Conservation (phyloP, 2,329 filamentous ascomycete genomes). For the Magnaporthiopsis incrustans region DNA sequence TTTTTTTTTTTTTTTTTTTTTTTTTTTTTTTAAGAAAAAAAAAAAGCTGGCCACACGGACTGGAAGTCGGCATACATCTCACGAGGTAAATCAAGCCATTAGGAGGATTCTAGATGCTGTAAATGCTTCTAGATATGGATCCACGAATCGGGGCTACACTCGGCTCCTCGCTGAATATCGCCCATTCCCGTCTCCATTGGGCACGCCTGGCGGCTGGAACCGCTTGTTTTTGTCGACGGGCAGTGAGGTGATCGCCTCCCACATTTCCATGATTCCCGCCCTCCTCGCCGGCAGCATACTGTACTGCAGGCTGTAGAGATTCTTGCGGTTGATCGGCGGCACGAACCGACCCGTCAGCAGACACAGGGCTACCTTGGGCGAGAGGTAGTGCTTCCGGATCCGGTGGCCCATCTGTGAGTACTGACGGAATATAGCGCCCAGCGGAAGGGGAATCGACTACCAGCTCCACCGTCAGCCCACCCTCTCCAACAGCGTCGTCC, state of each 20-base stretch:
- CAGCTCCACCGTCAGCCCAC: slow-evolving; percentile 7
- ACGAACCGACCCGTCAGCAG: slow-evolving; percentile 87
- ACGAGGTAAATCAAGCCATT: too few relatives aligned
- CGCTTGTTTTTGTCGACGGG: not conserved
- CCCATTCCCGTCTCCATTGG: not conserved
- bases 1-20: too few relatives aligned
- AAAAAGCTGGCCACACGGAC: too few relatives aligned
- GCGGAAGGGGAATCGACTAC: slow-evolving; percentile 79
- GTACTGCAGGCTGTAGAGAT: slow-evolving; percentile 93
- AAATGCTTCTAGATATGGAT: not conserved
- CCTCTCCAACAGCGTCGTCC: not conserved
- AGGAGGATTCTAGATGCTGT: not conserved
- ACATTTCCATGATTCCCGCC: slow-evolving; percentile 77
- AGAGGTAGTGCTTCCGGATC: slow-evolving; percentile 91
- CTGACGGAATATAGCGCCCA: slow-evolving; percentile 92
- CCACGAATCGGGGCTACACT: not conserved
- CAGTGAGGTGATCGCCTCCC: slow-evolving; percentile 52
- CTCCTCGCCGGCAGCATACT: slow-evolving; percentile 87
- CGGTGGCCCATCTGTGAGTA: slow-evolving; percentile 93
- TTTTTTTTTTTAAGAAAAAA: too few relatives aligned
- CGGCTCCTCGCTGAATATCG: not conserved
- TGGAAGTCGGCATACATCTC: not conserved
- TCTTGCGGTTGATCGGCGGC: slow-evolving; percentile 88
- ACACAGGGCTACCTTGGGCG: slow-evolving; percentile 78
- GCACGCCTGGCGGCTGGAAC: not conserved